Evolutionary conservation across 2,329 filamentous ascomycete species (phyloP).

Genomic region (Incumbomyces delicatus): DNA sequence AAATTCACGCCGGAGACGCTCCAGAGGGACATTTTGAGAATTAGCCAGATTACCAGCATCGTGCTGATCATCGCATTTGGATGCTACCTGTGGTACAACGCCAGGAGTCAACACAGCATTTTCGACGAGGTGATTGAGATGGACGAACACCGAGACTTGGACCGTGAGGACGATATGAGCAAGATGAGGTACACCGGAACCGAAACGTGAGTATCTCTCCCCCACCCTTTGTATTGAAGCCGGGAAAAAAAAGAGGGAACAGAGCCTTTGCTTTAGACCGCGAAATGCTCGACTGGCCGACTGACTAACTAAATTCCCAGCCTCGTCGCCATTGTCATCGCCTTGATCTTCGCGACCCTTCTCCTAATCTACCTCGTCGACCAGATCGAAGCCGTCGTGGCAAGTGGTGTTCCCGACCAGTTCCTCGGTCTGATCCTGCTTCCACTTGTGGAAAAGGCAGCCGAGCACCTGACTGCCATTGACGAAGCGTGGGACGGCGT

Average conservation of each 20-base stretch:
- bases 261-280: no score
- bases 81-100: conserved; percentile 58
- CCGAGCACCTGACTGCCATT: conserved; percentile 73
- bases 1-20: conserved; percentile 33
- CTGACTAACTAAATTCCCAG: no score
- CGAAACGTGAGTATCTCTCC: conserved; percentile 58
- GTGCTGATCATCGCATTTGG: conserved; percentile 60
- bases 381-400: conserved; percentile 56
- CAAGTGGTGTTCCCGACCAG: conserved; percentile 43
- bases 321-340: conserved; percentile 52
- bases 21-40: conserved; percentile 45
- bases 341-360: conserved; percentile 59
- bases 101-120: conserved; percentile 63
- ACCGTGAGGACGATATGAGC: conserved; percentile 48
- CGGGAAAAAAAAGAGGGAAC: no score
- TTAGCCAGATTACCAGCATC: conserved; percentile 61
- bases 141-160: conserved; percentile 58
- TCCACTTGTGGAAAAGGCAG: conserved; percentile 81
- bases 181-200: conserved; percentile 64
- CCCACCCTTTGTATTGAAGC: conserved; percentile 21
- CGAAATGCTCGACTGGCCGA: no score
- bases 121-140: conserved; percentile 62
- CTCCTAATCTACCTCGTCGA: conserved; percentile 66
- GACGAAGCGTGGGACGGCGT: conserved; percentile 75
- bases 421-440: conserved; percentile 68